Percentiles rank a stretch among this genome's conserved stretches.
Conservation (phyloP, 495 filamentous ascomycete genomes). For the Collariella sp. region DNA sequence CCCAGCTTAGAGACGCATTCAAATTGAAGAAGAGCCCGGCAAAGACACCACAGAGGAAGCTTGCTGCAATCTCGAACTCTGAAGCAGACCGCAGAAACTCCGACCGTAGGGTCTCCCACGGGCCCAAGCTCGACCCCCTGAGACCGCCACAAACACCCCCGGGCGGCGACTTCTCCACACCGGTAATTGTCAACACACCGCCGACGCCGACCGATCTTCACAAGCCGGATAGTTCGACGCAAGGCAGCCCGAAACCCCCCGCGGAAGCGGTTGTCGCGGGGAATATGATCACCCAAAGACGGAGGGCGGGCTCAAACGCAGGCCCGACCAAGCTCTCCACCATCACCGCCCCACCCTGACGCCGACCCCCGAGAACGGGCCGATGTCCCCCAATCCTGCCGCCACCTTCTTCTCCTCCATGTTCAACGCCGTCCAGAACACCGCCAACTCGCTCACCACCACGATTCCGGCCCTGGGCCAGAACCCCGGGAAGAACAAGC, state of each 20-base stretch:
- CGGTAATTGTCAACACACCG: conserved; percentile 49
- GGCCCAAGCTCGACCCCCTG: conserved; percentile 32
- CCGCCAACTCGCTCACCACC: conserved; percentile 76
- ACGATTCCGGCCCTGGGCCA: conserved; percentile 56
- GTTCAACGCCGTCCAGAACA: conserved; percentile 88
- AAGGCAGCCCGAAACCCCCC: conserved; percentile 25
- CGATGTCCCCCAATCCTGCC: conserved; percentile 31
- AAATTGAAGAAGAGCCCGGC: conserved; percentile 28
- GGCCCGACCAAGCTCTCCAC: conserved; percentile 88
- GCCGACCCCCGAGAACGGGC: conserved; percentile 51
- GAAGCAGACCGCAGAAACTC: not conserved
- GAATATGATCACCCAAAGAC: conserved; percentile 62
- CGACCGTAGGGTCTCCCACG: conserved; percentile 23
- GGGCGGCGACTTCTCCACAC: conserved; percentile 29
- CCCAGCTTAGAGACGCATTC: conserved; percentile 41
- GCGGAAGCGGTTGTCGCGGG: conserved; percentile 39
- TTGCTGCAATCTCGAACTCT: conserved; percentile 3
- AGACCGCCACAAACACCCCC: conserved; percentile 39
- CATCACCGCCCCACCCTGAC: conserved; percentile 64
- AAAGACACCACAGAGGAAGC: conserved; percentile 5
- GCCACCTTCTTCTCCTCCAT: conserved; percentile 86
- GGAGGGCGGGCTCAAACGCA: conserved; percentile 55
- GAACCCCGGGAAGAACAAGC: conserved; percentile 31
- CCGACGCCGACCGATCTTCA: conserved; percentile 44
- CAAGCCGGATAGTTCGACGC: conserved; percentile 15